Base-by-base conservation (phyloP, 176 grass and related monocot genomes). In the Melocanna baccifera region DNA sequence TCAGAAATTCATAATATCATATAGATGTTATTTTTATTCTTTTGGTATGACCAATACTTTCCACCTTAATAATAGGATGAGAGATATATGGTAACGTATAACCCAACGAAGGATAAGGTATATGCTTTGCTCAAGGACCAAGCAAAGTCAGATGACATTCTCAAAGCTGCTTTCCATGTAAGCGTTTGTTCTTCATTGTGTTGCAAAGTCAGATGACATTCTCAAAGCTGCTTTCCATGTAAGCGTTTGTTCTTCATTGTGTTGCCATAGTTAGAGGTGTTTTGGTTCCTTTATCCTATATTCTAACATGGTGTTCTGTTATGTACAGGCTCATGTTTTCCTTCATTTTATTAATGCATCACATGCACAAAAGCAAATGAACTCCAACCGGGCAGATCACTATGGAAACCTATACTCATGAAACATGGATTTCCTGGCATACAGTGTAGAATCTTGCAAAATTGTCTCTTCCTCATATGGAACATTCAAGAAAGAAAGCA, bases 61-160 rank as follows among this genome's bases (percentile, higher is more conserved):
- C 19, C 40, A 57, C 72, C 57, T 76, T 51, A n/a, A 76, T 82
- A 83, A 41, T 76, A 99, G 97, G 92, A 89, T 50, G 97, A 99
- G 78, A 92, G 91, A 88, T 99, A 99, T 76, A 92, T 99, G 40
- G 91, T 99, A 32, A 99, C 91, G 36, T 99, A 99, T 82, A 99
- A 99, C 65, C 93, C 89, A 53, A 82, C 90, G 50, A 99, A 99
- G 83, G 97, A 96, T 96, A 99, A 99, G 75, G 94, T 96, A 39
- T 99, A 92, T 91, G 93, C 93, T 79, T 90, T 99, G 84, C 90
- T 99, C 79, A 99, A 99, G 91, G 97, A 96, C 80, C 97, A 96
- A 85, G 91, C 97, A 87, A 99, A 99, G 84, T 79, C 91, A 0
- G 4, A 36, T 36, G 34, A 36, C 34, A 36, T 36, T 36, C 34